These are phyloP conservation scores for Colletotrichum liaoningense DNA, from an alignment of 2,329 filamentous ascomycete genomes.

Conservation along the genomic window DNA sequence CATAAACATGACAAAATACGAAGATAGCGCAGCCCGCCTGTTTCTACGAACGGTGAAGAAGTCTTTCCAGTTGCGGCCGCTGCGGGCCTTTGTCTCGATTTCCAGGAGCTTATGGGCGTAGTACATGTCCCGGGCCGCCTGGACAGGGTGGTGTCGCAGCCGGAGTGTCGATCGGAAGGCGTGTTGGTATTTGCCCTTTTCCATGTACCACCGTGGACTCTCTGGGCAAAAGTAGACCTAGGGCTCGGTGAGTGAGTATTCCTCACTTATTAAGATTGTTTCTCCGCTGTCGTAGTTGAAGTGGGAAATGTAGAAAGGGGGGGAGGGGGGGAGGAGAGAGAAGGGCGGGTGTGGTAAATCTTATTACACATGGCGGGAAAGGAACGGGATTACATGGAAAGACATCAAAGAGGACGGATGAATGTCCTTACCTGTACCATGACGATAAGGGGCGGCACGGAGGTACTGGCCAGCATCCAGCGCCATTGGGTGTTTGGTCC, in stretches of 20 bases:
- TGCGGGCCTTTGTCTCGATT: constrained; percentile 43
- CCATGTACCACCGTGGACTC: constrained; percentile 65
- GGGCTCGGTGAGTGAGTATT: neutral
- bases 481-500: constrained; percentile 46
- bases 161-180: constrained; percentile 58
- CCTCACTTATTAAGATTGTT: neutral
- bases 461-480: constrained; percentile 61
- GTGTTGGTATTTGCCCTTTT: constrained; percentile 56
- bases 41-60: constrained; percentile 51
- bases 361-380: too few species aligned
- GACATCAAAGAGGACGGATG: neutral
- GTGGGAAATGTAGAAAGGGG: too few species aligned
- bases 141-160: constrained; percentile 59
- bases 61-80: constrained; percentile 47
- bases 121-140: constrained; percentile 63
- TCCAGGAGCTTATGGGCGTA: constrained; percentile 56
- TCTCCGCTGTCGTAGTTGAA: too few species aligned
- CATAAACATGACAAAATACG: constrained; percentile 52
- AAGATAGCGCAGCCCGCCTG: constrained; percentile 48
- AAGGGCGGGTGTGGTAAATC: neutral
- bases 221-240: constrained; percentile 65
- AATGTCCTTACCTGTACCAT: constrained; percentile 47
- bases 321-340: too few species aligned
- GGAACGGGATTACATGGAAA: neutral
- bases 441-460: constrained; percentile 63